Evolutionary conservation across 352 stramenopile genomes (phyloP).

Genomic region (Pythium angustatum): DNA sequence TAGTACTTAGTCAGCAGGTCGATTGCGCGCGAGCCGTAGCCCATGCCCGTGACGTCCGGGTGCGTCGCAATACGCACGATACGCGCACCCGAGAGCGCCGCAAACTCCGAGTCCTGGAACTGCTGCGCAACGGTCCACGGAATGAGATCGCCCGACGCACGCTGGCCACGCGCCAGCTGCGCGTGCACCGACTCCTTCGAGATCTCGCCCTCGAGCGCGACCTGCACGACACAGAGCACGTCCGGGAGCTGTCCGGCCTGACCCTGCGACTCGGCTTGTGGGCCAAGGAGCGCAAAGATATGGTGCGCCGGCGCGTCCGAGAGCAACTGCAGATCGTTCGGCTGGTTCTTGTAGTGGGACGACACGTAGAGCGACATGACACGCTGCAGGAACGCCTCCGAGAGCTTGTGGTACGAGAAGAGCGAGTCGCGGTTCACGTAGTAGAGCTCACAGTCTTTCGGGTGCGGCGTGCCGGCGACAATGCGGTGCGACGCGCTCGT

Average conservation of each 20-base stretch:
- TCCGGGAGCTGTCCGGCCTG: conserved; percentile 94
- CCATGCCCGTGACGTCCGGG: conserved; percentile 96
- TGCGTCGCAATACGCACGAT: conserved; percentile 99
- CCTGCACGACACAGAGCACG: conserved; percentile 98
- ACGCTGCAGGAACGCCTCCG: conserved; percentile 93
- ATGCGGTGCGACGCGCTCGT: conserved; percentile 85
- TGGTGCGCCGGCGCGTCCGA: conserved; percentile 98
- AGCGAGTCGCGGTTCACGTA: conserved; percentile 98
- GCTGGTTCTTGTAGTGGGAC: conserved; percentile 99
- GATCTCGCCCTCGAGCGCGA: conserved; percentile 97
- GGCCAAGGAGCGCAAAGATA: conserved; percentile 97
- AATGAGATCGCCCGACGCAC: conserved; percentile 98
- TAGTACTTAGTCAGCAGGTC: conserved; percentile 97
- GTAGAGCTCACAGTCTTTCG: conserved; percentile 97
- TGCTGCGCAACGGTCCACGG: conserved; percentile 99
- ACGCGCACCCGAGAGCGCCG: conserved; percentile 94
- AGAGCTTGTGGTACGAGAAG: conserved; percentile 99
- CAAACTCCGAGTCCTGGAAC: conserved; percentile 99
- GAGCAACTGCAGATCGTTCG: conserved; percentile 99
- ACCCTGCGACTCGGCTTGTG: conserved; percentile 89
- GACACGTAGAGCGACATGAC: conserved; percentile 97
- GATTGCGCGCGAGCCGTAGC: conserved; percentile 96
- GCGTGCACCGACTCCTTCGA: conserved; percentile 95
- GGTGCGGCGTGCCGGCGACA: conserved; percentile 93
- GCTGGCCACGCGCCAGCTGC: conserved; percentile 95